These are phyloP conservation scores for Buddleja alternifolia DNA, from an alignment of 257 asterid species.

Conservation along the genomic window DNA sequence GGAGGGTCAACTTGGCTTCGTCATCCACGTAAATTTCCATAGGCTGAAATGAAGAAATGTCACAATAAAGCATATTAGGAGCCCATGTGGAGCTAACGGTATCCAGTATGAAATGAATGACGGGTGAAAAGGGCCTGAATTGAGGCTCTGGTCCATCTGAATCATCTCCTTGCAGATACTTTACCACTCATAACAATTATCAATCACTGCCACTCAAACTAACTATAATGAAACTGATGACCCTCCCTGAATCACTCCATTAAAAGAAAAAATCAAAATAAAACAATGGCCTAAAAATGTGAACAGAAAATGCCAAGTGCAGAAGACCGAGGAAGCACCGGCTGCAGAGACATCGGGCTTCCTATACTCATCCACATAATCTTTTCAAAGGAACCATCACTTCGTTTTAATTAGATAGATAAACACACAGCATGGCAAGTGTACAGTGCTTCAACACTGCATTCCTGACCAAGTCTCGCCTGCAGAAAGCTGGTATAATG, in stretches of 20 bases:
- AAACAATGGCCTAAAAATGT: not conserved
- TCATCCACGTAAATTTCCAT: conserved; percentile 98
- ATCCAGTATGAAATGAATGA: conserved; percentile 74
- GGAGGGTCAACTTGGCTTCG: conserved; percentile 95
- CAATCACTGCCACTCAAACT: conserved; percentile 26
- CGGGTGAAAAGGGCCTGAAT: conserved; percentile 42
- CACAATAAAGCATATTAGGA: conserved; percentile 85
- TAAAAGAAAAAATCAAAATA: conserved; percentile 11
- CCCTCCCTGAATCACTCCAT: conserved; percentile 7
- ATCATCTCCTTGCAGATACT: conserved; percentile 48
- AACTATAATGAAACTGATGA: conserved; percentile 27
- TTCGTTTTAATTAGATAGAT: conserved; percentile 32
- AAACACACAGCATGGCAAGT: conserved; percentile 43
- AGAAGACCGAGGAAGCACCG: conserved; percentile 16
- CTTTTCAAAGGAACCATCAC: conserved; percentile 34
- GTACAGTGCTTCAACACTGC: conserved; percentile 59
- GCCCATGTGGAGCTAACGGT: conserved; percentile 60
- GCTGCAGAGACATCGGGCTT: not conserved
- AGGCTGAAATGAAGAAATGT: conserved; percentile 89
- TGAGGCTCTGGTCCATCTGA: conserved; percentile 54
- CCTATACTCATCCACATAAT: conserved; percentile 13
- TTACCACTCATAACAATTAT: conserved; percentile 39
- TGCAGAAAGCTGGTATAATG: conserved; percentile 54
- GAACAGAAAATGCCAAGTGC: conserved; percentile 23
- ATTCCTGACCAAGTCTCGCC: conserved; percentile 39